These are phyloP conservation scores for Solanum sitiens DNA, from an alignment of 257 asterid genomes.

Conservation along the genomic window DNA sequence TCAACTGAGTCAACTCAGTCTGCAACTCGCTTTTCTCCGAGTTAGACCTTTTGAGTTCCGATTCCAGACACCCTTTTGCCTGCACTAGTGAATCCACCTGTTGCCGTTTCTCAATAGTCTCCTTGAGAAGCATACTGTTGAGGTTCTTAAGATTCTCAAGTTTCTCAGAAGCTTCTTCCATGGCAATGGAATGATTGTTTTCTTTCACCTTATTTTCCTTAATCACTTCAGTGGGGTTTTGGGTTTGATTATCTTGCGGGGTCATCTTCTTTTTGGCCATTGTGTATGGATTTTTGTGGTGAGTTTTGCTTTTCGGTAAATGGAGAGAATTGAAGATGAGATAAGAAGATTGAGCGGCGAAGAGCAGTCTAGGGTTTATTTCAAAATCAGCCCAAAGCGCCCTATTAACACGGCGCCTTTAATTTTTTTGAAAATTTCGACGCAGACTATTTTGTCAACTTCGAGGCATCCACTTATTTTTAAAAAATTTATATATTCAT, in stretches of 20 bases:
- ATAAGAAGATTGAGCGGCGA: neutral
- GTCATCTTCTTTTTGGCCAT: conserved; percentile 55
- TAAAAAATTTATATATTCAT: neutral
- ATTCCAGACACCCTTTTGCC: conserved; percentile 30
- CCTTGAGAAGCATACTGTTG: conserved; percentile 51
- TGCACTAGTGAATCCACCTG: conserved; percentile 45
- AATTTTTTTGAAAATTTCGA: neutral
- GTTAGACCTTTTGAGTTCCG: conserved; percentile 35
- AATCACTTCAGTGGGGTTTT: conserved; percentile 8
- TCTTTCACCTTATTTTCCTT: conserved; percentile 4
- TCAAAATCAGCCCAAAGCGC: neutral
- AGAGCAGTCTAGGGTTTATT: neutral
- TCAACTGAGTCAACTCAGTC: conserved; percentile 32
- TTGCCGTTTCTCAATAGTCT: conserved; percentile 57
- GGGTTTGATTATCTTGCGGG: conserved; percentile 8
- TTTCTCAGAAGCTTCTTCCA: conserved; percentile 38
- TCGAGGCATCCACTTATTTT: neutral
- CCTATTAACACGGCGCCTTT: neutral
- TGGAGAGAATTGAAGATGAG: neutral
- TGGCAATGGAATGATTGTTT: neutral
- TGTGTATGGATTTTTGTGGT: neutral
- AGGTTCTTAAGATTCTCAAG: conserved; percentile 51
- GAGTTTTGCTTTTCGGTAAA: neutral
- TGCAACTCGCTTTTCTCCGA: conserved; percentile 32
- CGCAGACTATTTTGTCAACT: neutral